Evolutionary conservation across 176 grass and related monocot species (phyloP), one percentile per base, ranked within the genome.

Genomic region (Zoysia japonica): DNA sequence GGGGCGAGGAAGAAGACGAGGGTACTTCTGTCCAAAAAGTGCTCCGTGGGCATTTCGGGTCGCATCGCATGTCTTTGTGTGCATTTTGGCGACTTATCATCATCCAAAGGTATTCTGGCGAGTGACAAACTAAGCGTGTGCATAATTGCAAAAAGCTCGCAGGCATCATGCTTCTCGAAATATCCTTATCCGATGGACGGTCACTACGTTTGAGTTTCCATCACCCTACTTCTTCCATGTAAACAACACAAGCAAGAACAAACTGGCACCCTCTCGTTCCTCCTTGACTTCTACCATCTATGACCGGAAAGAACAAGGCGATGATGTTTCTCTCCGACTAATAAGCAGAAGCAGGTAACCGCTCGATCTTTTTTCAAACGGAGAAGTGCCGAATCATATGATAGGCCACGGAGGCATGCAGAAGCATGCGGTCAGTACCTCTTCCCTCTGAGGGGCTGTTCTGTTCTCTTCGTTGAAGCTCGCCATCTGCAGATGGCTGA

Each of bases 391-490:
- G 28, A 17, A 50, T 3, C 16, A 13, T 2, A 55, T 55, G 64
- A 36, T 6, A 53, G 46, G 65, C 1, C 44, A 47, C 36, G 54
- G 41, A 62, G 41, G 38, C 7, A 49, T 28, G 28, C 4, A 35
- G 6, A 69, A 12, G 37, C 54, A 13, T 38, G 1, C 0, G 15
- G 36, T 28, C 1, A 16, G 43, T 86, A 86, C 84, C 84, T 86
- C 84, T 16, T 80, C 84, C 77, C 84, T 67, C 62, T 60, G 70
- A 0, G 70, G 9, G 16, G 62, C 70, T 7, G 84, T 44, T 9
- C 61, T 51, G 43, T 59, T 80, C 2, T 75, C 51, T 43, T 74
- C 77, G 15, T 60, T 60, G 62, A 75, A 68, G 77, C 77, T 86
- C 42, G 77, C 77, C 84, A 86, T 86, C 76, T 60, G 28, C 28